Percentiles rank a stretch among this genome's conserved stretches.
phyloP scores from a whole-genome alignment of 345 rosid genomes.

The Alliaria petiolata region DNA sequence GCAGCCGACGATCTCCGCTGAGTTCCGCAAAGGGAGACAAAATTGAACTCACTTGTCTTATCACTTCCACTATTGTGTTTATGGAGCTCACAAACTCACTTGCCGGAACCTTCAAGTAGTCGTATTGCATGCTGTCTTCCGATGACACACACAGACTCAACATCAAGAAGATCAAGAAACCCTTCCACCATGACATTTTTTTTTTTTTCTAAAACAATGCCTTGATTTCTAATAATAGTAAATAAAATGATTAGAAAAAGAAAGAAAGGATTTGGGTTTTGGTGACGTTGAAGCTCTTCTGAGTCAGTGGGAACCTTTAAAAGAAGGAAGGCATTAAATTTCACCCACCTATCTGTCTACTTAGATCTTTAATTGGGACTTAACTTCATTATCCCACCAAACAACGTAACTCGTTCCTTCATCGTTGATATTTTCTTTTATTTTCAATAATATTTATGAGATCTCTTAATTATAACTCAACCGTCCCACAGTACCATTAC shows the following conservation, averaged over 20 bases:
- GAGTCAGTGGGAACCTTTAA: constrained; percentile 20
- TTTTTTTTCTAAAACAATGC: neutral
- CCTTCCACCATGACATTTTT: constrained; percentile 20
- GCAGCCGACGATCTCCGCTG: constrained; percentile 45
- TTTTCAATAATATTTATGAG: neutral
- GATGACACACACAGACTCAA: constrained; percentile 20
- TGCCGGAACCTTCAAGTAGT: constrained; percentile 44
- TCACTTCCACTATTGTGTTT: constrained; percentile 31
- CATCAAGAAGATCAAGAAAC: constrained; percentile 23
- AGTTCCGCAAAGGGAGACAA: constrained; percentile 38
- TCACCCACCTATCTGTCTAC: constrained; percentile 33
- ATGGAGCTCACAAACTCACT: constrained; percentile 46
- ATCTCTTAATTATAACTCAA: constrained; percentile 21
- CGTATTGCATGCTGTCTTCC: constrained; percentile 11
- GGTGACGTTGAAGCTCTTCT: constrained; percentile 15
- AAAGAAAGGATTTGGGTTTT: neutral
- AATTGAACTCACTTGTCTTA: constrained; percentile 37
- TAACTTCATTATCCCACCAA: constrained; percentile 26
- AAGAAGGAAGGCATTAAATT: constrained; percentile 26
- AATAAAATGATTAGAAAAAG: neutral
- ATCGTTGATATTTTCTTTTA: constrained; percentile 3
- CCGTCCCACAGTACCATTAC: constrained; percentile 18
- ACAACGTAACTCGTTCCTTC: neutral
- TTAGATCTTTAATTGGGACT: constrained; percentile 16
- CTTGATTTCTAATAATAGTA: neutral